A percentile compares a stretch with the other conserved stretches of the same genome.
phyloP scores from a whole-genome alignment of 2,329 filamentous ascomycete genomes.

The Cercospora sojina region DNA sequence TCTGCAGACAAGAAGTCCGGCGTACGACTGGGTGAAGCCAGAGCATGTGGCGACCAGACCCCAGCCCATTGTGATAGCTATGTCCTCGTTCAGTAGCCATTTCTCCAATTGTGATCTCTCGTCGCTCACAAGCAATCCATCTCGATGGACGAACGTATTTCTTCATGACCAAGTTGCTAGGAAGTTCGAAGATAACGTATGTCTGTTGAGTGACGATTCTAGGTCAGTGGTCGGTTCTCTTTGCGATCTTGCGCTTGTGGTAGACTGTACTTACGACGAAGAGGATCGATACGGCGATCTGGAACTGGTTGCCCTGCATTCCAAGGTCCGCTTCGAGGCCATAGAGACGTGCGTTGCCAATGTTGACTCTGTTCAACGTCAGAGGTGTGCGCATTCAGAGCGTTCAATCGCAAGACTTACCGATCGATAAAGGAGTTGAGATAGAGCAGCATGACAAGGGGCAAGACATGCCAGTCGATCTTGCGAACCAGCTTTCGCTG shows the following conservation, averaged over 20 bases:
- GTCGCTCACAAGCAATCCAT: conserved; percentile 40
- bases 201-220: not conserved
- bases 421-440: conserved; percentile 69
- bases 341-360: conserved; percentile 18
- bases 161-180: conserved; percentile 23
- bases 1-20: conserved; percentile 15
- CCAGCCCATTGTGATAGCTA: conserved; percentile 51
- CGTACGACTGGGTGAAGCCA: conserved; percentile 15
- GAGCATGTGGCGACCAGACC: conserved; percentile 18
- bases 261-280: conserved; percentile 15
- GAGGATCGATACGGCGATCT: conserved; percentile 23
- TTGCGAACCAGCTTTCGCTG: conserved; percentile 64
- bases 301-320: conserved; percentile 18
- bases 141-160: conserved; percentile 10
- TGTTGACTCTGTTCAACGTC: conserved; percentile 13
- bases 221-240: not conserved
- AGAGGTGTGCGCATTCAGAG: not conserved
- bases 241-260: not conserved
- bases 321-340: conserved; percentile 19
- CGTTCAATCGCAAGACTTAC: conserved; percentile 36
- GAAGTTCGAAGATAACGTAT: conserved; percentile 19
- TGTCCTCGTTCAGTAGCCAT: conserved; percentile 48
- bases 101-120: not conserved
- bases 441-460: conserved; percentile 70
- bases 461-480: conserved; percentile 66